Base-by-base conservation (phyloP, 192 early-diverging fungal species). In the Geranomyces michiganensis region DNA sequence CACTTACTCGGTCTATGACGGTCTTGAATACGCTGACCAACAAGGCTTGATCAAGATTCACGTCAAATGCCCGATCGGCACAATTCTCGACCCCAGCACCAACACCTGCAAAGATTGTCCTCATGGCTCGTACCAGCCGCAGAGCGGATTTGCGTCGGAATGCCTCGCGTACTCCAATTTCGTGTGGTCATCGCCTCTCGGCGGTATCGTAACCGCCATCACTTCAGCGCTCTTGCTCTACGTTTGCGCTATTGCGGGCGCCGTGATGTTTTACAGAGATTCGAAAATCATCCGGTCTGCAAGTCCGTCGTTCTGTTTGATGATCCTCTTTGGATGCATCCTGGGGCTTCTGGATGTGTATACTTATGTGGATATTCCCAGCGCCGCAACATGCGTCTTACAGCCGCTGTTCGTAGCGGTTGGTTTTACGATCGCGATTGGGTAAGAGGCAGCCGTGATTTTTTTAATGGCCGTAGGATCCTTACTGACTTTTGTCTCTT, bases 351-450 rank as follows among this genome's bases (percentile, higher is more conserved):
- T 65, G 33, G 63, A 43, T 43, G 63, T 65, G 13, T 65, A 46
- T 24, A 46, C 45, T 14, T 65, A 65, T 30, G n/a, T 65, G n/a
- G 63, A 65, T 24, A 65, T 65, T 14, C 63, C 63, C 7, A 65
- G 15, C 45, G 17, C 36, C 43, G 30, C 63, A 10, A 47, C 63
- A 26, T 65, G 63, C 46, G 45, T 65, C 44, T 43, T 65, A 12
- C 63, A 65, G 36, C 63, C 63, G 17, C n/a, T 65, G 4, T 47
- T 65, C 0, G 43, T 65, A 0, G 33, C 63, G 19, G 46, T 65
- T 43, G 63, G 43, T 4, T 65, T 65, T 43, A 65, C 63, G 13
- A 43, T 65, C 14, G 33, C 63, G 14, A 65, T 65, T 47, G 63
- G 63, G 45, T 46, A 26, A 53, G 3, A 65, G 30, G 4, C 19